Evolutionary conservation across 129 eudicot species (phyloP), one percentile per base, ranked within the genome.

Genomic region (Rutidosis leptorrhynchoides): DNA sequence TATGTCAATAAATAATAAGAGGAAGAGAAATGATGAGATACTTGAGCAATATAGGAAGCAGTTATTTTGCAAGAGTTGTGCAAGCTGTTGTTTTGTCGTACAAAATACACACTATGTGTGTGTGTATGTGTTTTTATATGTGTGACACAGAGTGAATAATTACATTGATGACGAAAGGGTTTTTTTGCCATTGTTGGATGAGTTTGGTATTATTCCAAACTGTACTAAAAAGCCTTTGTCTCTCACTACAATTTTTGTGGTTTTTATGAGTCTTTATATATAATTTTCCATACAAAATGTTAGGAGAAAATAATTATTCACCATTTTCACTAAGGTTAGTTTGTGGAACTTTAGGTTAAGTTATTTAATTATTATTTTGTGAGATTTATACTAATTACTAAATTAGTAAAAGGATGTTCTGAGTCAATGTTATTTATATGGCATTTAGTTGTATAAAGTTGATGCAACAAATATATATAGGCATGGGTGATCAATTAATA

Each of bases 221-320:
- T 58, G 64, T 55, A 70, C 77, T 55, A 67, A 74, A 84, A 88
- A 85, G 89, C 78, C 65, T 58, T 57, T 70, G 68, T 80, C 79
- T 82, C 62, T 74, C 83, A 64, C 83, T 58, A 64, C 80, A 76
- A 71, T 72, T 79, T 59, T 25, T 62, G 54, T 32, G 40, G 40
- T 42, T 42, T 19, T n/a, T 43, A 17, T 56, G 23, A 65, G 73
- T 58, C 45, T 52, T 2, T 67, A 23, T 58, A 4, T 42, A 55
- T 56, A 65, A 65, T 1, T 60, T 6, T 68, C 42, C 43, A 58
- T 32, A 67, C 21, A 59, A 75, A 33, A 58, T 59, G 37, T 43
- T 74, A 69, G 72, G 40, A 68, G 68, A 74, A 64, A 64, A 69
- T 45, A 62, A 74, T 81, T 11, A 40, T 40, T 10, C 16, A 81